Conservation (phyloP, 2,329 filamentous ascomycete genomes). For the Coleophoma crateriformis region DNA sequence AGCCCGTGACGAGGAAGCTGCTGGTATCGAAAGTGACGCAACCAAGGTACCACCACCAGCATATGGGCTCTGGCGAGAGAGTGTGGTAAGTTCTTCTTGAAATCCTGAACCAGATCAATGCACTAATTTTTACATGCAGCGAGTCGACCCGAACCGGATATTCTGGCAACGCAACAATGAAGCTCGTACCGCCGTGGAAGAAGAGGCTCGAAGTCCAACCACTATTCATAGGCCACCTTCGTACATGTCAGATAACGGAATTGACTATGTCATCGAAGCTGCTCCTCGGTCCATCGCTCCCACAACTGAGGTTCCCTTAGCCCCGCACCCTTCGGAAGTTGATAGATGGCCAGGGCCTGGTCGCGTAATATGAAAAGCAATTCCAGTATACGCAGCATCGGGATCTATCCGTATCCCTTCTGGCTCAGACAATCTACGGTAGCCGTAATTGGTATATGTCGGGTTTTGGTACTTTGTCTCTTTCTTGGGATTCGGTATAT, state of each 20-base stretch:
- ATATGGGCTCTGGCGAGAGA: constrained; percentile 80
- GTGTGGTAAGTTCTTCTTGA: constrained; percentile 56
- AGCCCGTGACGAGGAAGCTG: constrained; percentile 67
- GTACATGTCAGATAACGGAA: constrained; percentile 70
- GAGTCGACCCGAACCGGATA: constrained; percentile 74
- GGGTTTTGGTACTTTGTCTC: no score
- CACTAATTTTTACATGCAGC: constrained; percentile 33
- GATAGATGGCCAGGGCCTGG: neutral
- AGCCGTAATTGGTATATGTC: no score
- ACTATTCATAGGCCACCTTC: constrained; percentile 60
- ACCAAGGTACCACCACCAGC: constrained; percentile 66
- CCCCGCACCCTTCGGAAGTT: constrained; percentile 33
- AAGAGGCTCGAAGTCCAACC: constrained; percentile 12
- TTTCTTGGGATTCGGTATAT: no score
- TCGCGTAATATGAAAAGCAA: no score
- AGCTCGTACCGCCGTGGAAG: constrained; percentile 6
- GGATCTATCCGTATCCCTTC: no score
- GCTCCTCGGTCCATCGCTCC: constrained; percentile 52
- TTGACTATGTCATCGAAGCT: constrained; percentile 66
- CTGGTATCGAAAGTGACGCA: constrained; percentile 47
- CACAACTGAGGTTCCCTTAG: constrained; percentile 36
- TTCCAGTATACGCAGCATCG: no score
- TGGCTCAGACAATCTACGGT: no score
- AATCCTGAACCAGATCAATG: neutral
- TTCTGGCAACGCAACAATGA: constrained; percentile 69